Base-by-base conservation (phyloP, 768 basidiomycete genomes). In the Lentinula boryana region DNA sequence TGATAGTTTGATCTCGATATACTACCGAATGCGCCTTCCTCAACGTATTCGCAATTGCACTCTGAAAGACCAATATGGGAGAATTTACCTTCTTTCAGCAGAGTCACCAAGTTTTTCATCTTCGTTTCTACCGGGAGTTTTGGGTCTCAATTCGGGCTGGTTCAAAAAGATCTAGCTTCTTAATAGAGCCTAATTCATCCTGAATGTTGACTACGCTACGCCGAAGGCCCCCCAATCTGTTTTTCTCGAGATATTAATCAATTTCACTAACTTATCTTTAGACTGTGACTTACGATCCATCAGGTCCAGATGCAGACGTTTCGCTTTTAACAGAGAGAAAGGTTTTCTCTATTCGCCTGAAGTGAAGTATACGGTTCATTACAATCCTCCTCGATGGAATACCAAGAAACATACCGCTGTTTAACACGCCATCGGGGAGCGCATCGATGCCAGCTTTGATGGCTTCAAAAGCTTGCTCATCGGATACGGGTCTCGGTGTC, bases 391-490 rank as follows among this genome's bases (percentile, higher is more conserved):
- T 27, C 27, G 3, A 27, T 27, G 27, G 23, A 23, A 23, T 1
- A 27, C 65, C 32, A 12, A 23, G 23, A n/a, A 12, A 55, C 71
- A 8, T 63, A 76, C 82, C 80, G 65, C 76, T 79, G 66, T 83
- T 84, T 63, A 85, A 63, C 18, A 69, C 70, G 9, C 76, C 79
- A 0, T 71, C 65, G 1, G 79, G 78, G 32, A 80, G 66, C 0
- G 73, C 68, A 35, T 78, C 73, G 61, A 81, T 66, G 6, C 77
- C 78, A 7, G 78, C 78, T 67, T 82, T 84, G 72, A 89, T 86
- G 1, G 84, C 75, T 21, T 79, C 81, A 62, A 88, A 87, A 5
- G 80, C 80, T 38, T 83, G 76, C 50, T 84, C 84, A 56, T 88
- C 85, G 1, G 82, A 71, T 21, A 78, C 71, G 8, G 78, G 74